Conservation (phyloP, 805 yeast genomes). For the Kodamaea kakaduensis region DNA sequence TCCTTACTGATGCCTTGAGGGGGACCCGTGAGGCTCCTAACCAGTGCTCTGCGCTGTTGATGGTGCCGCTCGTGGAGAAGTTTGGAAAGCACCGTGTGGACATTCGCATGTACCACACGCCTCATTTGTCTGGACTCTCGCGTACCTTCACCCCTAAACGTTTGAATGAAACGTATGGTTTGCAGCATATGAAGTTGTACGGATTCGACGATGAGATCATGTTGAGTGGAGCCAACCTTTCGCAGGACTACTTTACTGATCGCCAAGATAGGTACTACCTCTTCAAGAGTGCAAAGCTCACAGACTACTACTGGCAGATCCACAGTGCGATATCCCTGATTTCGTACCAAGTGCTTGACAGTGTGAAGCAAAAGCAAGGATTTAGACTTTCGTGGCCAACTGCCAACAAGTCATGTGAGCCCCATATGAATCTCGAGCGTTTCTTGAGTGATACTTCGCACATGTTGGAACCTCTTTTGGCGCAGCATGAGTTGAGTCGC, state of each 20-base stretch:
- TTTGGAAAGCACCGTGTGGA: slow-evolving; percentile 68
- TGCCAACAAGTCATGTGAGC: slow-evolving; percentile 63
- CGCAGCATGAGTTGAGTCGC: slow-evolving; percentile 33
- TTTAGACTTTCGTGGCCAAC: slow-evolving; percentile 73
- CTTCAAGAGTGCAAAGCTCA: slow-evolving; percentile 52
- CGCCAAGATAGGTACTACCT: slow-evolving; percentile 90
- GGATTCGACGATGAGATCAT: slow-evolving; percentile 91
- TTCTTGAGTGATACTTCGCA: slow-evolving; percentile 56
- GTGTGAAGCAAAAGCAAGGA: slow-evolving; percentile 41
- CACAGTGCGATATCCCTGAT: slow-evolving; percentile 65
- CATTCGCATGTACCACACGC: slow-evolving; percentile 84
- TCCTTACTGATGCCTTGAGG: slow-evolving; percentile 81
- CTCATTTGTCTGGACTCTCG: slow-evolving; percentile 67
- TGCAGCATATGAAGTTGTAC: slow-evolving; percentile 96
- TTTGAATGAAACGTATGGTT: slow-evolving; percentile 85
- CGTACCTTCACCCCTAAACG: slow-evolving; percentile 70
- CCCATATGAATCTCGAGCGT: slow-evolving; percentile 47
- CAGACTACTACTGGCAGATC: slow-evolving; percentile 72
- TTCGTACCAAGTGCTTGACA: slow-evolving; percentile 58
- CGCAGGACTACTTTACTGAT: slow-evolving; percentile 87
- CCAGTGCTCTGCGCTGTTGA: slow-evolving; percentile 68
- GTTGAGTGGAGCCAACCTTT: slow-evolving; percentile 86
- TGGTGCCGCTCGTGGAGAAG: slow-evolving; percentile 61
- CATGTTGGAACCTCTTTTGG: slow-evolving; percentile 56
- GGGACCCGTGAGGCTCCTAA: slow-evolving; percentile 92